These are phyloP conservation scores for Plasmodium gallinaceum DNA, from an alignment of 169 alveolate species.

Conservation along the genomic window DNA sequence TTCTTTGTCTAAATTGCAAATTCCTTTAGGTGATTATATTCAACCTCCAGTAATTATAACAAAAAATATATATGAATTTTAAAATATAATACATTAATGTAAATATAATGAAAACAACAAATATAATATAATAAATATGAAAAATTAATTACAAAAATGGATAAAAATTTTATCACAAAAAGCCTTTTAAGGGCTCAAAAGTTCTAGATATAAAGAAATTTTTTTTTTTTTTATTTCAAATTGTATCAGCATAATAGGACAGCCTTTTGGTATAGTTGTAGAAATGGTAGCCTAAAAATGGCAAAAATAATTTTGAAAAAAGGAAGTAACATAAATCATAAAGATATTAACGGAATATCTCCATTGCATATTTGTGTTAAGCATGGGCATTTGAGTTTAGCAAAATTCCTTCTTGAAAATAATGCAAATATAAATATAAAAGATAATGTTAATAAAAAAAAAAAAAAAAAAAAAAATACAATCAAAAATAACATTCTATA, in stretches of 20 bases:
- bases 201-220: background rate
- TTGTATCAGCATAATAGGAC: constrained; percentile 48
- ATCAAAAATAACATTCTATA: background rate
- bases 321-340: constrained; percentile 74
- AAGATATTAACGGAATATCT: constrained; percentile 53
- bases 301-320: constrained; percentile 68
- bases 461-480: background rate
- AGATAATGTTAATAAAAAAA: constrained; percentile 33
- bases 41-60: constrained; percentile 56
- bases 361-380: constrained; percentile 70
- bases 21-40: constrained; percentile 62
- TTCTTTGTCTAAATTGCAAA: constrained; percentile 62
- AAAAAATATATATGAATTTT: background rate
- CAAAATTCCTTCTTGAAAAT: constrained; percentile 62
- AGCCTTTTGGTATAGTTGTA: constrained; percentile 67
- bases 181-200: background rate
- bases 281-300: constrained; percentile 66
- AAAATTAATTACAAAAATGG: background rate
- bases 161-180: background rate
- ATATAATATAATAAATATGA: background rate
- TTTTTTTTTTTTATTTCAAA: background rate
- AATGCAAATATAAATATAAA: constrained; percentile 48
- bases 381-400: constrained; percentile 54
- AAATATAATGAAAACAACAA: background rate
- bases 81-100: background rate